These are phyloP conservation scores for Lentinula aciculospora DNA, from an alignment of 768 basidiomycete species.

Conservation along the genomic window DNA sequence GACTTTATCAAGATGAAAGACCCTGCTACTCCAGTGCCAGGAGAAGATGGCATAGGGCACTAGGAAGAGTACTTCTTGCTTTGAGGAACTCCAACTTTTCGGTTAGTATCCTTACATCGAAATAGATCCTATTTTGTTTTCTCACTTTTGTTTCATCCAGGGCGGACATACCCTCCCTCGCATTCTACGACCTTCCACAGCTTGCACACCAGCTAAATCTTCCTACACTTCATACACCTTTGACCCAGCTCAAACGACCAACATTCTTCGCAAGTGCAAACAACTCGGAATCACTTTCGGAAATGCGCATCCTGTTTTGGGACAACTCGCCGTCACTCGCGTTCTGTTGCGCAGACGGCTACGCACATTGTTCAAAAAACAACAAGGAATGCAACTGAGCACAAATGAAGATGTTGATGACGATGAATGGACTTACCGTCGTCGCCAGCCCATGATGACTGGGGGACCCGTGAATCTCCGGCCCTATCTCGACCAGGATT, in stretches of 20 bases:
- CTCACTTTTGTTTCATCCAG: slow-evolving; percentile 20
- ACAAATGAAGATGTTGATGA: slow-evolving; percentile 39
- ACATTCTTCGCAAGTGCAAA: slow-evolving; percentile 33
- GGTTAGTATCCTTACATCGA: slow-evolving; percentile 31
- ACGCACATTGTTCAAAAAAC: not conserved
- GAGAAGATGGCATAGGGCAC: slow-evolving; percentile 40
- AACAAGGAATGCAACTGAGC: slow-evolving; percentile 17
- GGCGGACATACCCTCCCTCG: slow-evolving; percentile 55
- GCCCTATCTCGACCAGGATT: slow-evolving; percentile 39
- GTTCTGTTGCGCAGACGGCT: slow-evolving; percentile 25
- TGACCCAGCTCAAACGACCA: slow-evolving; percentile 21
- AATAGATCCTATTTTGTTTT: not conserved
- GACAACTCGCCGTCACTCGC: slow-evolving; percentile 48
- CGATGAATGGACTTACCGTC: slow-evolving; percentile 49
- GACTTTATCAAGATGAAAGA: slow-evolving; percentile 25
- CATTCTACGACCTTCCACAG: slow-evolving; percentile 27
- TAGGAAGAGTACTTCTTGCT: slow-evolving; percentile 29
- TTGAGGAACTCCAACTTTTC: slow-evolving; percentile 25
- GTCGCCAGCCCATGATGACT: slow-evolving; percentile 40
- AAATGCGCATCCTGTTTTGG: slow-evolving; percentile 40
- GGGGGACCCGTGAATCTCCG: slow-evolving; percentile 48
- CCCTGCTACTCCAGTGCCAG: slow-evolving; percentile 24
- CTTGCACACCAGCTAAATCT: slow-evolving; percentile 30
- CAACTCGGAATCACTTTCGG: slow-evolving; percentile 43
- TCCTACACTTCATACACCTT: slow-evolving; percentile 17